Base-by-base conservation (phyloP, 768 basidiomycete species). In the Trametopsis cervina region DNA sequence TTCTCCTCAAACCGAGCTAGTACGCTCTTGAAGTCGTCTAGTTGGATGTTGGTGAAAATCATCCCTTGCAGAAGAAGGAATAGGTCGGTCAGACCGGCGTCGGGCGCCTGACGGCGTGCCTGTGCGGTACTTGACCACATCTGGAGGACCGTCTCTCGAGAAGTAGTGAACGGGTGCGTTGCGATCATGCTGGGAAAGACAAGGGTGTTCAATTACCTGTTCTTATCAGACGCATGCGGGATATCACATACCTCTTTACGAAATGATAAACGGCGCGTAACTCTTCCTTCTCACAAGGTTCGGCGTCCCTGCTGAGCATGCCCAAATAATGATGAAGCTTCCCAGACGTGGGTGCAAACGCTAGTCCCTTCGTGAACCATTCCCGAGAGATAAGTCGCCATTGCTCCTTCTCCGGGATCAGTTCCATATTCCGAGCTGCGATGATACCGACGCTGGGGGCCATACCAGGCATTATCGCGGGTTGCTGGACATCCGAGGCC, bases 51-150 rank as follows among this genome's bases (percentile, higher is more conserved):
- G 12, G 96, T 98, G 68, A 97, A 97, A 1, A 99, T 75, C 92
- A 97, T 94, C 22, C 96, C 94, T 50, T 98, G 96, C 0, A 99
- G 71, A 10, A 91, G 78, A 25, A 98, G 80, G 55, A 98, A 99
- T 0, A 96, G 74, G 21, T 93, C 91, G 0, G 85, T 66, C 0
- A 74, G 75, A 1, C 69, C 71, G 4, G 87, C 80, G 54, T 95
- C 92, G 2, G 93, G 85, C 9, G 75, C 74, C 13, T 82, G 76
- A 2, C 91, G 83, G 15, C 82, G 78, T 5, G 80, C 72, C 61
- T 92, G 89, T 0, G 84, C 74, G 2, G 80, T 67, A 3, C 74
- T 72, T 5, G 91, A 87, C 84, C 94, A 98, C n/a, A 97, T 68
- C 0, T 85, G 82, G 2, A 95, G 73, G 11, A 97, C 74, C 0